These are phyloP conservation scores for Capsicum baccatum DNA, from an alignment of 257 asterid genomes.

Conservation along the genomic window DNA sequence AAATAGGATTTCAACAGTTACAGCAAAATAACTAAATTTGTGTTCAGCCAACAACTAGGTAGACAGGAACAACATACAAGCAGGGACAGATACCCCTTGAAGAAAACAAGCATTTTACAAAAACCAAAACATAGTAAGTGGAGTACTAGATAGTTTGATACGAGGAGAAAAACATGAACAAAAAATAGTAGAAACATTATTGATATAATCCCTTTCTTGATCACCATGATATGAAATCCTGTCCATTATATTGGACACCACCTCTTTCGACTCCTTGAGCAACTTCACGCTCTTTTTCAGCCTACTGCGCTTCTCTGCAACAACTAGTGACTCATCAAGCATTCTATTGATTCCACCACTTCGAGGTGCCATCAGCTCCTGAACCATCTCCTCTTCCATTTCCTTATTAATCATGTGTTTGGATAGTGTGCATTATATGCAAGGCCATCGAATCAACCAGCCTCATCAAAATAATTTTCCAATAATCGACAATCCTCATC, in stretches of 20 bases:
- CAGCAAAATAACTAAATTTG: neutral
- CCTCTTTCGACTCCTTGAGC: slow-evolving; percentile 39
- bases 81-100: neutral
- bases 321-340: slow-evolving; percentile 36
- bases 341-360: slow-evolving; percentile 33
- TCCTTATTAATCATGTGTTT: slow-evolving; percentile 36
- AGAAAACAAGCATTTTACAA: neutral
- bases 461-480: slow-evolving; percentile 40
- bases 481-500: slow-evolving; percentile 38
- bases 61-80: neutral
- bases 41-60: neutral
- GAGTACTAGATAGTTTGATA: neutral
- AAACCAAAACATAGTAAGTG: neutral
- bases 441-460: slow-evolving; percentile 44
- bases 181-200: neutral
- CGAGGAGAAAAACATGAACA: no score
- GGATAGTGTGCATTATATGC: slow-evolving; percentile 31
- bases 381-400: slow-evolving; percentile 35
- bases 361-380: slow-evolving; percentile 28
- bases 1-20: neutral
- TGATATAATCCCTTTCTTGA: neutral
- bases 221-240: neutral
- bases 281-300: slow-evolving; percentile 27
- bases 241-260: slow-evolving; percentile 17
- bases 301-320: slow-evolving; percentile 34